Evolutionary conservation across 2,329 filamentous ascomycete species (phyloP), one percentile per base, ranked within the genome.

Genomic region (Alternaria gaisen): DNA sequence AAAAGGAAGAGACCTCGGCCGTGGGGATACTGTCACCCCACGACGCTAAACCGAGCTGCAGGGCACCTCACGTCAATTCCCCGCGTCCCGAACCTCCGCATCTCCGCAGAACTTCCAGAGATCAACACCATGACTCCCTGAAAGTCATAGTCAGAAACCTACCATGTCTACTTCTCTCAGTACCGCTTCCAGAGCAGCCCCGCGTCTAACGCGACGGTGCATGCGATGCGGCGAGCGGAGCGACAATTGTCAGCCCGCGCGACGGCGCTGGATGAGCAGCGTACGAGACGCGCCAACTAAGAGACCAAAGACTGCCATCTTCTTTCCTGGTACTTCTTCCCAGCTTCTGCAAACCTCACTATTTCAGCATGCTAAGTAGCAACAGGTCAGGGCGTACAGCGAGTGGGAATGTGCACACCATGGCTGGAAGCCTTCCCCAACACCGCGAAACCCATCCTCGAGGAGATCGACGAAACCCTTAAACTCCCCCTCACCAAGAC

Each of bases 391-490:
- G 93, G 93, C 69, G 93, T 96, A 18, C 93, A 97, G 77, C 90
- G 91, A 74, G 91, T 96, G 53, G 92, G 92, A 79, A 97, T 97
- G 93, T 84, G 92, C 58, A 87, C 85, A 34, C 90, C 92, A 44
- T 97, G 94, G 93, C 84, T 96, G 68, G 88, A 93, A 72, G 89
- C 90, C 60, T 98, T 97, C 77, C 94, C 94, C 12, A 79, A 82
- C 55, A 96, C 91, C 28, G 90, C 91, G 26, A 85, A 85, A 43
- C 87, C 88, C n/a, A 86, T 97, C 55, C 81, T 97, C 64, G 89
- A 97, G 67, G 91, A 97, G 80, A 93, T 97, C 77, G 93, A 98
- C 81, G 82, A 88, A 42, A 87, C 87, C 26, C 85, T 97, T 71
- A 87, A 90, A 69, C 88, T 90, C 72, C 89, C 89, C 64, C 85